Evolutionary conservation across 192 early-diverging fungal species (phyloP), one percentile per base, ranked within the genome.

Genomic region (Coemansia sp.): DNA sequence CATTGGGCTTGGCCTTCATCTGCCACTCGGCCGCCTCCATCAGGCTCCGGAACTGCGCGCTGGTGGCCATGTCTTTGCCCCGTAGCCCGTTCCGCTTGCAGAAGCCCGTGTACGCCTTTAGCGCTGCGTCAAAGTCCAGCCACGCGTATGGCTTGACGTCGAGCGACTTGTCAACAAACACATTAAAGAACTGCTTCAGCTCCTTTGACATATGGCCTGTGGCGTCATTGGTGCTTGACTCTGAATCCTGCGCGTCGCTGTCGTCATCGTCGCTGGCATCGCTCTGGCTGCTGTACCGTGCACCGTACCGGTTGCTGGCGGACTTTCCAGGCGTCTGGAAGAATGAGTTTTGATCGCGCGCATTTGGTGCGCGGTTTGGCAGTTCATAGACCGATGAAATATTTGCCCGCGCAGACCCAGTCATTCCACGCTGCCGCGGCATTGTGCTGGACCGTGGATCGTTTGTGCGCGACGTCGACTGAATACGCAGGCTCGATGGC

Each of bases 131-230:
- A 47, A 76, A 67, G 23, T 72, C 70, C 15, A 76, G 70, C 73
- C 79, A 76, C 12, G 79, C 75, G n/a, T 82, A 82, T 11, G 79
- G 79, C 67, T 82, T 82, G 63, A 82, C 75, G 54, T 82, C 79
- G 11, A 76, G 56, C 58, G 74, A 82, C 67, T 76, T 72, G 60
- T 82, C 79, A 7, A 63, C 70, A 76, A 82, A 82, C 27, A 66
- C 64, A 14, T 74, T 67, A 53, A 82, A 82, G 70, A 65, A 76
- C 66, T 76, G 66, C 43, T 61, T 60, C 64, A 82, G 50, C 41
- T 76, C 79, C 53, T 67, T 63, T 5, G 79, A 67, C 58, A 66
- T 58, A 53, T 66, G 75, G 11, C 45, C 54, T n/a, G 39, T 37
- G 25, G 29, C 38, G 25, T 60, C 57, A 12, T 29, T 37, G 6